Evolutionary conservation across 169 alveolate genomes (phyloP).

Genomic region (Babesia gibsoni): DNA sequence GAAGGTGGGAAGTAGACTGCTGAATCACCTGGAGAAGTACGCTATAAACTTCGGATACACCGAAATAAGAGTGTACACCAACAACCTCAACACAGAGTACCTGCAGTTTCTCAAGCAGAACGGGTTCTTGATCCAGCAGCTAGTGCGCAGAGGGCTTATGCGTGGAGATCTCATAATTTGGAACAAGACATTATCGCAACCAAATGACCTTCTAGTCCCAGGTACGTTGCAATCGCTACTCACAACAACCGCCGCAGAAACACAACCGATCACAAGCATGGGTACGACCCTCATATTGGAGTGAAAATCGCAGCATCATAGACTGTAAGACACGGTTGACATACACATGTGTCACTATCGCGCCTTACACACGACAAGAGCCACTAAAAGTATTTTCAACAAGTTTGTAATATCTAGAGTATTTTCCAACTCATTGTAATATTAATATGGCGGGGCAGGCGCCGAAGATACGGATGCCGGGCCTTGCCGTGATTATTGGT

Average conservation of each 20-base stretch:
- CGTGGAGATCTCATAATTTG: slow-evolving; percentile 85
- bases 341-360: not conserved
- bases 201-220: slow-evolving; percentile 57
- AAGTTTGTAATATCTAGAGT: too few relatives aligned
- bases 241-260: not conserved
- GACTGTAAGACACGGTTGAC: not conserved
- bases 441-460: not conserved
- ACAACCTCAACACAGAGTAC: slow-evolving; percentile 81
- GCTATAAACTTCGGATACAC: slow-evolving; percentile 82
- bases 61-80: slow-evolving; percentile 83
- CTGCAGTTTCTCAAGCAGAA: slow-evolving; percentile 83
- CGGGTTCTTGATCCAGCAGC: slow-evolving; percentile 80
- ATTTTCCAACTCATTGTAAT: too few relatives aligned
- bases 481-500: not conserved
- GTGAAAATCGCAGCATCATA: slow-evolving; percentile 10
- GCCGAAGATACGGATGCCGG: not conserved
- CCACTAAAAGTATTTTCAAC: too few relatives aligned
- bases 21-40: slow-evolving; percentile 81
- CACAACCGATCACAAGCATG: not conserved
- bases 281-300: slow-evolving; percentile 23
- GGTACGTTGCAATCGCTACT: slow-evolving; percentile 1
- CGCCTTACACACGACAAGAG: not conserved
- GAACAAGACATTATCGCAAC: slow-evolving; percentile 74
- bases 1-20: slow-evolving; percentile 83
- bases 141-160: slow-evolving; percentile 85